These are phyloP conservation scores for Lecanicillium sp. DNA, from an alignment of 2,329 filamentous ascomycete species.

Conservation along the genomic window DNA sequence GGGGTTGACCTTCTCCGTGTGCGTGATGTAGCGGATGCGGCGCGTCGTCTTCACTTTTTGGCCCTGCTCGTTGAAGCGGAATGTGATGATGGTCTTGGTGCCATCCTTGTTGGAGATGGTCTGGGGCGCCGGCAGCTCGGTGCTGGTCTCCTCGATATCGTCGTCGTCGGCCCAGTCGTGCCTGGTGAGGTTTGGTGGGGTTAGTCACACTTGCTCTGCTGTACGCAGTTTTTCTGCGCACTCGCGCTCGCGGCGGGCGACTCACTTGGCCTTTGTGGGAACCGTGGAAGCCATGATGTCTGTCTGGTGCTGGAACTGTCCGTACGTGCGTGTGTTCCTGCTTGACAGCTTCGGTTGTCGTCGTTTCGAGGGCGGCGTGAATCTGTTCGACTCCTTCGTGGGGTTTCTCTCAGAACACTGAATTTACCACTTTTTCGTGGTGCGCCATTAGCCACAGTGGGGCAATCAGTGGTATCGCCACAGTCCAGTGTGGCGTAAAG, in stretches of 20 bases:
- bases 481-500: conserved; percentile 10
- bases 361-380: conserved; percentile 20
- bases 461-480: conserved; percentile 18
- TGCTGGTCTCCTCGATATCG: conserved; percentile 67
- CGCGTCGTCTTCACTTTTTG: conserved; percentile 97
- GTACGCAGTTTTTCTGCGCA: neutral
- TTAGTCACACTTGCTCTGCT: conserved; percentile 24
- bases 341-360: conserved; percentile 15
- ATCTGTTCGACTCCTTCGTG: conserved; percentile 23
- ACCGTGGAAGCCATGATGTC: conserved; percentile 34
- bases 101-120: conserved; percentile 97
- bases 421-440: conserved; percentile 39
- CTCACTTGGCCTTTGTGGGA: conserved; percentile 37
- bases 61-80: conserved; percentile 83
- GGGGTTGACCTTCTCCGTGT: conserved; percentile 92
- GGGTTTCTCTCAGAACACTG: conserved; percentile 31
- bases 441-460: conserved; percentile 32
- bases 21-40: conserved; percentile 84
- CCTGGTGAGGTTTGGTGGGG: conserved; percentile 37
- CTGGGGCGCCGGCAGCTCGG: conserved; percentile 74
- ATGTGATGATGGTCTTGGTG: conserved; percentile 90
- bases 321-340: conserved; percentile 3
- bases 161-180: conserved; percentile 96
- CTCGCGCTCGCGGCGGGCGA: conserved; percentile 16
- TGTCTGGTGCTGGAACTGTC: conserved; percentile 13